phyloP scores from a whole-genome alignment of 805 yeast species.

The Zygoascus tannicola region DNA sequence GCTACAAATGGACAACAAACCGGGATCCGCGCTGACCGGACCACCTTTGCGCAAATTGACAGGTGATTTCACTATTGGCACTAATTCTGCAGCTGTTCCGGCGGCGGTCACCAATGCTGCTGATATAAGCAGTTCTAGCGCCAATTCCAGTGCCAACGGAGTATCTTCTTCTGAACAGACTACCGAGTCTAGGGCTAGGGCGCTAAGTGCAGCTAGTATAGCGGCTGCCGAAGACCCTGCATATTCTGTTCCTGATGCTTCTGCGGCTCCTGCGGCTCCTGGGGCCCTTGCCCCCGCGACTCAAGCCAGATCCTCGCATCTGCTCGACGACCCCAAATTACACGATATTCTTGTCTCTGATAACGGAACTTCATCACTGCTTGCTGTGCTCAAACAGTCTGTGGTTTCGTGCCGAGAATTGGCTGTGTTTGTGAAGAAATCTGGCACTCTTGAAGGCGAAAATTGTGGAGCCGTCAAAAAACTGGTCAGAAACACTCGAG shows the following conservation, averaged over 20 bases:
- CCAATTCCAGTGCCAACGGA: background rate
- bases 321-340: constrained; percentile 28
- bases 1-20: constrained; percentile 4
- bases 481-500: constrained; percentile 48
- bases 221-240: background rate
- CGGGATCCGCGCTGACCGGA: constrained; percentile 6
- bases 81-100: background rate
- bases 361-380: constrained; percentile 61
- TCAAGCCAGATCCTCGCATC: constrained; percentile 13
- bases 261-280: background rate
- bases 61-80: background rate
- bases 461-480: constrained; percentile 67
- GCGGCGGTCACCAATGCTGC: background rate
- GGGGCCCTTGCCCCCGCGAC: background rate
- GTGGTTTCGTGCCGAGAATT: constrained; percentile 79
- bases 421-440: constrained; percentile 65
- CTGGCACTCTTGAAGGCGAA: constrained; percentile 69
- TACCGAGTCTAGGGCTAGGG: background rate
- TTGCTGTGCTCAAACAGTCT: constrained; percentile 68
- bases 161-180: background rate
- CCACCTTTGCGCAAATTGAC: constrained; percentile 2
- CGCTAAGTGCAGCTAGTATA: background rate
- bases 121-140: background rate
- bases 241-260: background rate
- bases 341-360: constrained; percentile 29